Evolutionary conservation across 2,329 filamentous ascomycete genomes (phyloP), one percentile per base, ranked within the genome.

Genomic region (Penicillium sp.): DNA sequence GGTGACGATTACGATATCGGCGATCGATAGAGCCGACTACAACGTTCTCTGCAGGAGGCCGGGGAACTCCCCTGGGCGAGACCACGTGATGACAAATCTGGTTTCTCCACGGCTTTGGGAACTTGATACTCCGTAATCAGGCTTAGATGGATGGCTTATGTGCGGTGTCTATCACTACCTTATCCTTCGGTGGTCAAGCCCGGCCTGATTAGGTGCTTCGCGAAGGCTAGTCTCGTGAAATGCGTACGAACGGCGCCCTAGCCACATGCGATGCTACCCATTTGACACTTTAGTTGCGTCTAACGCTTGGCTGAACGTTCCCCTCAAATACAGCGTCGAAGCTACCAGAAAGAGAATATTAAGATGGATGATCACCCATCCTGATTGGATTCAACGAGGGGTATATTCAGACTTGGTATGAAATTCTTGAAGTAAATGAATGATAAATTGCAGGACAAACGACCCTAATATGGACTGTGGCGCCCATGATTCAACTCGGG

Each of bases 11-110:
- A 61, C 60, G 59, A 59, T 64, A 63, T 62, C 61, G 55, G 59
- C 47, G 40, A 55, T 56, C 31, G 55, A 63, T 63, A 56, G 31
- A 31, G 31, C 31, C 31, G 31, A 31, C 31, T 6, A 31, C 31
- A 31, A 31, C 31, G 7, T 31, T 31, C 27, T 31, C 27, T 31
- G 27, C 47, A 40, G 46, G 6, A 14, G 37, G 37, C n/a, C 27
- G 27, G 31, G 54, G 54, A 50, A 36, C 46, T 50, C 16, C 6
- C 18, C 6, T 9, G 43, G 50, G 46, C 54, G 10, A 22, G 53
- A 50, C 54, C 59, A 65, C 59, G 63, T 65, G 61, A 64, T 59
- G 46, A 58, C 60, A 55, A 56, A 59, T 55, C 58, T 50, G 37
- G 50, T 54, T 27, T 14, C 44, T 35, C 31, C 16, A 53, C 39